Evolutionary conservation across 805 yeast species (phyloP).

Genomic region (Teunomyces pallodes): DNA sequence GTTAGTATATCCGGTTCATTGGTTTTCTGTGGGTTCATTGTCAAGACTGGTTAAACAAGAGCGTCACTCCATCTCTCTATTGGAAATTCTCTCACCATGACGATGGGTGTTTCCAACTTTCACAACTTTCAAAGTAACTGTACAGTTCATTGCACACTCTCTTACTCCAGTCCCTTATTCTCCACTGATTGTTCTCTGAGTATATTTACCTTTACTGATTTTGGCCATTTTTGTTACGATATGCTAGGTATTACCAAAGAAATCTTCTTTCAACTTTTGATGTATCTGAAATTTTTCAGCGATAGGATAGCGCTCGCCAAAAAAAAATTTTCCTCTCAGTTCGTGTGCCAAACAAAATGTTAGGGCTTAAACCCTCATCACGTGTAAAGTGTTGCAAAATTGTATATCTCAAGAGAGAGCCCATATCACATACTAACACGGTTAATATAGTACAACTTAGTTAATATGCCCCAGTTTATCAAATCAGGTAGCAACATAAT

Average conservation of each 20-base stretch:
- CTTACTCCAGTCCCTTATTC: background rate
- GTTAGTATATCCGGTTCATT: constrained; percentile 28
- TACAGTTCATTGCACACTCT: background rate
- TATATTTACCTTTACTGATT: constrained; percentile 57
- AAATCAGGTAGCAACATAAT: no score
- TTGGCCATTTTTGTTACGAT: constrained; percentile 50
- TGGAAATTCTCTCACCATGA: background rate
- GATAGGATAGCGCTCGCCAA: constrained; percentile 6
- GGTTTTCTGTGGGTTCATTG: background rate
- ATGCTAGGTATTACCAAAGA: constrained; percentile 3
- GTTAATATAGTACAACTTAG: background rate
- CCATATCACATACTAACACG: background rate
- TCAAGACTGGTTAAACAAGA: background rate
- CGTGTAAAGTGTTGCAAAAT: background rate
- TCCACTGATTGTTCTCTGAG: background rate
- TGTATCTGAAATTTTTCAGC: constrained; percentile 4
- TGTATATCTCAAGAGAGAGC: no score
- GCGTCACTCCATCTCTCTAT: background rate
- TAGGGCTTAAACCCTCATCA: constrained; percentile 1
- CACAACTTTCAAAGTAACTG: background rate
- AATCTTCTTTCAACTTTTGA: constrained; percentile 3
- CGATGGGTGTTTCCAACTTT: background rate
- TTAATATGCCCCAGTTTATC: no score
- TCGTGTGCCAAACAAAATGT: background rate
- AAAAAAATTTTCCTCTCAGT: constrained; percentile 8